A percentile compares a stretch with the other conserved stretches of the same genome.
These are phyloP conservation scores for Scleroderma bovista DNA, from an alignment of 768 basidiomycete species.

Conservation along the genomic window DNA sequence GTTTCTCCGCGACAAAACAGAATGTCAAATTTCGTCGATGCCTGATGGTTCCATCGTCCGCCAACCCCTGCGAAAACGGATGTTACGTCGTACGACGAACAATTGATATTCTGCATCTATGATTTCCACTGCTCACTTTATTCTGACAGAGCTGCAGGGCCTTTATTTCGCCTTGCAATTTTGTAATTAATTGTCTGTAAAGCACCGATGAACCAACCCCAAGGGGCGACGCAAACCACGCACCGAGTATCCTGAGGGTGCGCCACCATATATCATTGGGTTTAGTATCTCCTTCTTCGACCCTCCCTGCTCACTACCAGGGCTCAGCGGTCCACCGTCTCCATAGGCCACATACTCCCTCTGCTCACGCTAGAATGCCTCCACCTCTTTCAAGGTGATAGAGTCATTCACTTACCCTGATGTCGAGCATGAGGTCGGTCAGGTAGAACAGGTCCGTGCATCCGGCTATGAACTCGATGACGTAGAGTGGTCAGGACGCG, in stretches of 20 bases:
- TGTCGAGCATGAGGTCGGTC: conserved; percentile 57
- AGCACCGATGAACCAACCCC: conserved; percentile 9
- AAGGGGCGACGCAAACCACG: too few species aligned
- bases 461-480: conserved; percentile 97
- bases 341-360: too few species aligned
- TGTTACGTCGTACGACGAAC: conserved; percentile 44
- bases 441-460: conserved; percentile 93
- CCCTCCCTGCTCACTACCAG: conserved; percentile 35
- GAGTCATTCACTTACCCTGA: conserved; percentile 86
- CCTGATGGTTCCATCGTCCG: conserved; percentile 42
- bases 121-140: too few species aligned
- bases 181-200: conserved; percentile 64
- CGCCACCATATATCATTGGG: too few species aligned
- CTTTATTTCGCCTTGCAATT: too few species aligned
- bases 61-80: not conserved
- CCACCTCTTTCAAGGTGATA: too few species aligned
- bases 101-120: conserved; percentile 99
- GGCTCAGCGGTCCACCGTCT: conserved; percentile 48
- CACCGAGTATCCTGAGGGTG: too few species aligned
- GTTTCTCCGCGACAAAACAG: too few species aligned
- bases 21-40: too few species aligned
- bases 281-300: conserved; percentile 89
- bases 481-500: conserved; percentile 83
- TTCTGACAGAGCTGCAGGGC: too few species aligned
- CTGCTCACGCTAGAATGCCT: too few species aligned